Conservation (phyloP, 805 yeast genomes). For the Hanseniaspora lindneri region DNA sequence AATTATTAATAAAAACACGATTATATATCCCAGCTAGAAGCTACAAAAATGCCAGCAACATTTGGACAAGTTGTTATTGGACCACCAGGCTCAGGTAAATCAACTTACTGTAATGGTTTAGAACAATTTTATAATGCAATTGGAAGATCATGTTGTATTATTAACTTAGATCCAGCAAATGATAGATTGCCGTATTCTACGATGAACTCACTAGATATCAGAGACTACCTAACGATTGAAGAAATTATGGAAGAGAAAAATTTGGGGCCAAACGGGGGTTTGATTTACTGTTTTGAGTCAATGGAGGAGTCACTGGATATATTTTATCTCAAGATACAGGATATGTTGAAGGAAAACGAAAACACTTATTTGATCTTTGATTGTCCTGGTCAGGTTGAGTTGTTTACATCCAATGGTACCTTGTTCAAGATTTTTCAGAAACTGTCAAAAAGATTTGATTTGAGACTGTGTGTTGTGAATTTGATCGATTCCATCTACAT, state of each 20-base stretch:
- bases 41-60: slow-evolving; percentile 36
- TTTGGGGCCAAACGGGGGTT: slow-evolving; percentile 81
- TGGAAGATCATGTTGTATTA: slow-evolving; percentile 74
- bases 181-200: slow-evolving; percentile 59
- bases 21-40: too few species aligned
- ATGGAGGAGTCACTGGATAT: slow-evolving; percentile 45
- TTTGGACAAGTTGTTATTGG: slow-evolving; percentile 92
- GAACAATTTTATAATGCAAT: slow-evolving; percentile 85
- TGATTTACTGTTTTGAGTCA: slow-evolving; percentile 74
- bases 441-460: slow-evolving; percentile 51
- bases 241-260: slow-evolving; percentile 62
- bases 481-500: slow-evolving; percentile 72
- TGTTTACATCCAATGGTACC: slow-evolving; percentile 80
- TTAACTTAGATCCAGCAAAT: slow-evolving; percentile 90
- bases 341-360: slow-evolving; percentile 42
- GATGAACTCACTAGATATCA: slow-evolving; percentile 50
- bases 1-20: not conserved
- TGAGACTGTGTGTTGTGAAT: slow-evolving; percentile 74
- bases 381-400: slow-evolving; percentile 93
- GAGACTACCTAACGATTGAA: slow-evolving; percentile 64
- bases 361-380: slow-evolving; percentile 65
- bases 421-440: slow-evolving; percentile 53
- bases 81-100: slow-evolving; percentile 96
- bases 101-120: slow-evolving; percentile 89
- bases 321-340: slow-evolving; percentile 45